phyloP scores from a whole-genome alignment of 257 asterid species.

The Nicotiana noctiflora region DNA sequence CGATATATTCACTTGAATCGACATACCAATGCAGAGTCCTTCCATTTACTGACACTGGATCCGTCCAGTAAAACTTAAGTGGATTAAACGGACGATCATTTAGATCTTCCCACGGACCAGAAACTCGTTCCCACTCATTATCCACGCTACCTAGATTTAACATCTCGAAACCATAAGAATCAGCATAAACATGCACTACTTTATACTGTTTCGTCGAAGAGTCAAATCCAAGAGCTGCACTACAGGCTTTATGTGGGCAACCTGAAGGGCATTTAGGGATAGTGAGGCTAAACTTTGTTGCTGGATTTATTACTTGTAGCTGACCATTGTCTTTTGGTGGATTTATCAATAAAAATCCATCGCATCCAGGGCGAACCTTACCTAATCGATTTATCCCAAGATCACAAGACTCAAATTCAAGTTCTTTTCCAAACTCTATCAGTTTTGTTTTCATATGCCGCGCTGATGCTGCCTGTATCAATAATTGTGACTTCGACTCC shows the following conservation, averaged over 20 bases:
- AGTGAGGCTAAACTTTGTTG: neutral
- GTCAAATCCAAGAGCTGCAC: slow-evolving; percentile 16
- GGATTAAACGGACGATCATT: neutral
- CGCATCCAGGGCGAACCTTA: slow-evolving; percentile 6
- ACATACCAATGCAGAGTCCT: too few species aligned
- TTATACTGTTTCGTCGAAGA: slow-evolving; percentile 8
- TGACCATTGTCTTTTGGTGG: neutral
- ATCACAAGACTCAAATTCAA: neutral
- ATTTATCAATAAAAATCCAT: slow-evolving; percentile 16
- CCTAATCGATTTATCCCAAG: neutral
- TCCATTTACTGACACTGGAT: neutral
- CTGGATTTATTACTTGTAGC: slow-evolving; percentile 10
- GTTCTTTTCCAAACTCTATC: neutral
- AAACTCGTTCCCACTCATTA: neutral
- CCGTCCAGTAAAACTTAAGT: neutral
- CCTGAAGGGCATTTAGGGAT: slow-evolving; percentile 3
- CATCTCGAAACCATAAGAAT: slow-evolving; percentile 15
- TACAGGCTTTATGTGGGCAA: slow-evolving; percentile 9
- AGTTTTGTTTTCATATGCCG: neutral
- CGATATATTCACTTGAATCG: too few species aligned
- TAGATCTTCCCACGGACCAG: neutral
- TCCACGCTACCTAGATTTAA: neutral
- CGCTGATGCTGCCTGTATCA: neutral
- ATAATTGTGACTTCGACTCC: neutral
- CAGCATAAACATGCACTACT: slow-evolving; percentile 10